Evolutionary conservation across 108 stramenopile genomes (phyloP), one percentile per base, ranked within the genome.

Genomic region (Pseudonitzschia multistriata): DNA sequence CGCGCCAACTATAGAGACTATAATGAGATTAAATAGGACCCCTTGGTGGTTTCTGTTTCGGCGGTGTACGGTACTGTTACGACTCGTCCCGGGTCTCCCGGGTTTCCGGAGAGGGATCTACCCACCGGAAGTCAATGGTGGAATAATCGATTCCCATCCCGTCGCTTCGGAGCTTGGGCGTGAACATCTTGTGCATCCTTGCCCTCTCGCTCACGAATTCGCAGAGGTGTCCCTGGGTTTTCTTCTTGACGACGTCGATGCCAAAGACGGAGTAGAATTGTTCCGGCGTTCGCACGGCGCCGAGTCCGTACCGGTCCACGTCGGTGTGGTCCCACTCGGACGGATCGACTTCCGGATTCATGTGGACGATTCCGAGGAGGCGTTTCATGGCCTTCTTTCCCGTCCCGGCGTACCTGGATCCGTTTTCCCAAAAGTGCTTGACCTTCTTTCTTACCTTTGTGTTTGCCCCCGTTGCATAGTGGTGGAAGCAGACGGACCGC

Each of bases 111-210:
- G 28, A 5, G 31, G 84, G 84, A 50, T 85, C 84, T 15, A 56
- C 56, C 67, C 81, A 85, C 37, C 54, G 27, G 66, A 79, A 93
- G 37, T 79, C 30, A 29, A 89, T 85, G 17, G 81, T 67, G 21
- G 59, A 45, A 60, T 95, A 95, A 66, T 95, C 94, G 50, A 95
- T 87, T 35, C 94, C 94, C 89, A 90, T 92, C 25, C 94, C 94
- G 79, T 95, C 90, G 24, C 67, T 72, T 54, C 89, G 76, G 27
- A 92, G 62, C 5, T 71, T 62, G 30, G 73, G 65, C 6, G 47
- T 67, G 47, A 91, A 91, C 49, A 73, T 49, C 3, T 81, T 75
- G 74, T 95, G 94, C 89, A 95, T 89, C 37, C 59, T 68, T 24
- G 76, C 80, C 5, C 48, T 47, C 4, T 67, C 76, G 28, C 71